Conservation (phyloP, 148 eudicot species). For the Fallopia convolvulus region DNA sequence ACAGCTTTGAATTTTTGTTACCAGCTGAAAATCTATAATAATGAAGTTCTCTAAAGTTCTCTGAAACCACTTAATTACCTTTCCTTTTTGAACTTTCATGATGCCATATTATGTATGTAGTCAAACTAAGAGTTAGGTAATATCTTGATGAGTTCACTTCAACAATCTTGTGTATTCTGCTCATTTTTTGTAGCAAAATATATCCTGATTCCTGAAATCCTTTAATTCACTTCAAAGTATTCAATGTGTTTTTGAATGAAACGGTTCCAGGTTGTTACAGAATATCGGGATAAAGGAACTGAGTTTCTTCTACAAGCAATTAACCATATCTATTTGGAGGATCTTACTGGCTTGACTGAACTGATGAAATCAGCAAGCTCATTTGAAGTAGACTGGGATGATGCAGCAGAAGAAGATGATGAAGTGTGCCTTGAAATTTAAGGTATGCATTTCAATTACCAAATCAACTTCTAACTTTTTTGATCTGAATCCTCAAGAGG, state of each 20-base stretch:
- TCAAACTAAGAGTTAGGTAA: not conserved
- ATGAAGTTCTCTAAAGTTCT: not conserved
- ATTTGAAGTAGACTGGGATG: constrained; percentile 66
- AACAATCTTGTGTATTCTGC: too few relatives aligned
- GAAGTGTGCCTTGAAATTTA: constrained; percentile 52
- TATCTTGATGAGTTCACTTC: too few relatives aligned
- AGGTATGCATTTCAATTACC: not conserved
- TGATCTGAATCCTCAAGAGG: not conserved
- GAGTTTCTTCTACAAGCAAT: constrained; percentile 80
- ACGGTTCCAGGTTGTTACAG: constrained; percentile 68
- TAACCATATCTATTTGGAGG: constrained; percentile 87
- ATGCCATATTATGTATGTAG: not conserved
- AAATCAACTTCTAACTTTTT: not conserved
- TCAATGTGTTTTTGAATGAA: not conserved
- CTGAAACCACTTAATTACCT: not conserved
- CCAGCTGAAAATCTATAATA: not conserved
- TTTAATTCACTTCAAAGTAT: not conserved
- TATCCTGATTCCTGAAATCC: not conserved
- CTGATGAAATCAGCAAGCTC: constrained; percentile 60
- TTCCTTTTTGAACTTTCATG: not conserved
- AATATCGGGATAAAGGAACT: constrained; percentile 54
- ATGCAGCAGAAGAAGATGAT: constrained; percentile 41
- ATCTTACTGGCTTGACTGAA: constrained; percentile 85
- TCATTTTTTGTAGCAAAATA: too few relatives aligned
- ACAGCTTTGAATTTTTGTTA: not conserved